Conservation (phyloP, 257 asterid genomes). For the Dorcoceras hygrometricum region DNA sequence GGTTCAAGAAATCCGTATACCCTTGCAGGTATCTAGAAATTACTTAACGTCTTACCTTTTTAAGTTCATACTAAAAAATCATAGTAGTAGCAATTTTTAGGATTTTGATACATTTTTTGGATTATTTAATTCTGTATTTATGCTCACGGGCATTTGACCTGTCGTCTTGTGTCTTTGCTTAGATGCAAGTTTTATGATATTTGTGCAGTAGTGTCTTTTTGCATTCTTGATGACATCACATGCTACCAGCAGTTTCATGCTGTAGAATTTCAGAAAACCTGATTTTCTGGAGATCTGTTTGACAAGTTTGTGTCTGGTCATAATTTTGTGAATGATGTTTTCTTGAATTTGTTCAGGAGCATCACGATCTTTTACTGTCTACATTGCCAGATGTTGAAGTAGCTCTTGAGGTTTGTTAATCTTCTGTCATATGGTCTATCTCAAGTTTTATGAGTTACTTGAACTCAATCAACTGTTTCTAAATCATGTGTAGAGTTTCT, state of each 20-base stretch:
- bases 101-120: conserved; percentile 6
- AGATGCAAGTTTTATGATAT: conserved; percentile 15
- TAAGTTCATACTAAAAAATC: conserved; percentile 15
- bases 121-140: conserved; percentile 9
- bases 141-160: conserved; percentile 7
- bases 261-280: conserved; percentile 16
- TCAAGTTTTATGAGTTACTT: conserved; percentile 24
- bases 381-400: conserved; percentile 80
- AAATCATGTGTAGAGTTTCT: conserved; percentile 60
- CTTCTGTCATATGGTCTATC: conserved; percentile 24
- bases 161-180: conserved; percentile 10
- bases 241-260: conserved; percentile 5
- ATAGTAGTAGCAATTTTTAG: conserved; percentile 8
- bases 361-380: conserved; percentile 81
- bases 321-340: conserved; percentile 23
- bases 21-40: conserved; percentile 72
- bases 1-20: conserved; percentile 94
- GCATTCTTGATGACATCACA: conserved; percentile 1
- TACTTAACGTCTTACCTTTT: conserved; percentile 15
- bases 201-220: too few relatives aligned
- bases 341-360: conserved; percentile 62
- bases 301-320: conserved; percentile 13
- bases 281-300: conserved; percentile 20
- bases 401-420: conserved; percentile 76
- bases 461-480: conserved; percentile 29